Base-by-base conservation (phyloP, 345 rosid species). In the Euclidium syriacum region DNA sequence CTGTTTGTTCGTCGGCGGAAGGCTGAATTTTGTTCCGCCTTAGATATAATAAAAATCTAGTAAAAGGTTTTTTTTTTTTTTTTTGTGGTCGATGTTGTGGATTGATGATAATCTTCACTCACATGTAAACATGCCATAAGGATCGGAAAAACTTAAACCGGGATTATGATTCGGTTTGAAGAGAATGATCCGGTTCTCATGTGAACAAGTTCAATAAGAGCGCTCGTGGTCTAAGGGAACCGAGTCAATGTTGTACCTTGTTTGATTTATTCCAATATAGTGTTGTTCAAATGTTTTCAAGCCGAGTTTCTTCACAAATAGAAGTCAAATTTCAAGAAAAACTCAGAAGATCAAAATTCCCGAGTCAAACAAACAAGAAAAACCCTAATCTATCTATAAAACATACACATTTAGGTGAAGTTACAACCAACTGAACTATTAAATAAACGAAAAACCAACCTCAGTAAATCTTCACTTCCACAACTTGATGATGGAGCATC, bases 271-370 rank as follows among this genome's bases (percentile, higher is more conserved):
- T 59, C 54, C 64, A 57, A 38, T 9, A 14, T 47, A n/a, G 5
- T 17, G 26, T 35, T 67, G 30, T 32, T 59, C 29, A 58, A 26
- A 40, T 10, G 62, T 40, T 57, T 23, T 57, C 7, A 24, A 17
- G 60, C 54, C 38, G 52, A 50, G 38, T 41, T 59, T 59, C 12
- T 39, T 59, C 12, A 3, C 14, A 44, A 26, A 42, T 35, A 55
- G 60, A 68, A 60, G 61, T 68, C 73, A 68, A 34, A 34, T 12
- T 26, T 60, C 54, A 59, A 51, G 44, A 52, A 24, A 60, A 42
- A 4, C 23, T 23, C n/a, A 4, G n/a, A 7, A 41, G 67, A 51
- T 54, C 29, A 50, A 68, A 33, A 18, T 26, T 29, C 33, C 17
- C 18, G 5, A 42, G 55, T 65, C 62, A 65, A 65, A 42, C 12